Evolutionary conservation across 208 protist species (phyloP).

Genomic region (Wallacemonas rigidus): DNA sequence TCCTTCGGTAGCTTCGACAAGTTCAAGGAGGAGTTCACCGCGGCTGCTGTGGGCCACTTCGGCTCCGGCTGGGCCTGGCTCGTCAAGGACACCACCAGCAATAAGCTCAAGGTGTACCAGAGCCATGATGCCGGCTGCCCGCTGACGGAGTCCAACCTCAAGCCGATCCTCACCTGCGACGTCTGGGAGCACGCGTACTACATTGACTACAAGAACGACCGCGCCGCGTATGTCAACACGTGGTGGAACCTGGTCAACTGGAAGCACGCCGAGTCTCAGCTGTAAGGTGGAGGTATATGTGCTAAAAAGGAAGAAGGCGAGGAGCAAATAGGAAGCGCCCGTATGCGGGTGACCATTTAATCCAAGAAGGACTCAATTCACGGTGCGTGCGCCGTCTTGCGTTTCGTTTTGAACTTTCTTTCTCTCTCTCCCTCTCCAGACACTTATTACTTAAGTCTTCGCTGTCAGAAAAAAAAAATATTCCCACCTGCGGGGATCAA

Average conservation of each 20-base stretch:
- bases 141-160: slow-evolving; percentile 59
- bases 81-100: slow-evolving; percentile 80
- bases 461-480: background rate
- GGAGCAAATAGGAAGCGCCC: too few relatives aligned
- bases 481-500: too few relatives aligned
- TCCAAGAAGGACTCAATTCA: too few relatives aligned
- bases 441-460: slow-evolving; percentile 4
- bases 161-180: slow-evolving; percentile 90
- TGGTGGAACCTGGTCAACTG: slow-evolving; percentile 96
- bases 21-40: slow-evolving; percentile 94
- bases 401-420: background rate
- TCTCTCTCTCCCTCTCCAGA: slow-evolving; percentile 5
- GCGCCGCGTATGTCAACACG: slow-evolving; percentile 86
- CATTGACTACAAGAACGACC: slow-evolving; percentile 94
- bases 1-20: slow-evolving; percentile 85
- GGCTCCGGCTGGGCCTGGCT: slow-evolving; percentile 96
- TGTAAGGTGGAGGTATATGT: background rate
- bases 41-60: slow-evolving; percentile 87
- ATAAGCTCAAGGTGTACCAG: slow-evolving; percentile 83
- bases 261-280: slow-evolving; percentile 67
- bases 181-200: slow-evolving; percentile 97
- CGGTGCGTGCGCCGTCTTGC: background rate
- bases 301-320: too few relatives aligned
- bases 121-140: slow-evolving; percentile 86
- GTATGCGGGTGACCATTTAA: too few relatives aligned